Evolutionary conservation across 805 yeast species (phyloP), one percentile per base, ranked within the genome.

Genomic region (Spencermartinsiella europaea): DNA sequence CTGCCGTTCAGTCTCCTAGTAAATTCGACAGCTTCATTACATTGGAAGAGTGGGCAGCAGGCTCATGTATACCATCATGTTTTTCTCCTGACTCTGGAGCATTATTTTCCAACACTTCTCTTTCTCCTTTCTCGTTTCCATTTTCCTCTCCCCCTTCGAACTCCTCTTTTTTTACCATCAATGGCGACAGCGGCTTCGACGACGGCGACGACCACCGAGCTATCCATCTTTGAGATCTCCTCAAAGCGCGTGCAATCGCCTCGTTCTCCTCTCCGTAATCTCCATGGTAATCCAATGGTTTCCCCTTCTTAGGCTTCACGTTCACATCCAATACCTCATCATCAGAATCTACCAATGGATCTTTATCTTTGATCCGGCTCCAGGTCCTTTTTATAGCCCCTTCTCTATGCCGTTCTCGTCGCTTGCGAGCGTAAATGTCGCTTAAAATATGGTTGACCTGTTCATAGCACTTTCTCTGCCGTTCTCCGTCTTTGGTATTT

Each of bases 281-380:
- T 12, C 41, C 48, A 15, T 44, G 40, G 35, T 22, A 25, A 10
- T 27, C 25, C 45, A 44, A 20, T 37, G 25, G 25, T 16, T 22
- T 31, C 43, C 15, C 21, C 27, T 42, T 36, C 44, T 20, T 44
- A 28, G 31, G 38, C 21, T 25, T 25, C 33, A n/a, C 16, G 8
- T 10, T 8, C 21, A 7, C 31, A 38, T 19, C 34, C n/a, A n/a
- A 25, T 3, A 42, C 34, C 45, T 67, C 71, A 20, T 55, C 60
- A 40, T 66, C 70, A 12, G 68, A 61, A 34, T 61, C 53, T 42
- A 64, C 64, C 10, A 66, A 34, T 16, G 69, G 67, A 36, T 67
- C 70, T 4, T 59, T 35, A 19, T 55, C 60, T 21, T 51, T 48
- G 37, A 66, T 60, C 34, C 44, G 45, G 4, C 39, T 27, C 68